Base-by-base conservation (phyloP, 352 stramenopile species). In the Halophytophthora batemanensis region DNA sequence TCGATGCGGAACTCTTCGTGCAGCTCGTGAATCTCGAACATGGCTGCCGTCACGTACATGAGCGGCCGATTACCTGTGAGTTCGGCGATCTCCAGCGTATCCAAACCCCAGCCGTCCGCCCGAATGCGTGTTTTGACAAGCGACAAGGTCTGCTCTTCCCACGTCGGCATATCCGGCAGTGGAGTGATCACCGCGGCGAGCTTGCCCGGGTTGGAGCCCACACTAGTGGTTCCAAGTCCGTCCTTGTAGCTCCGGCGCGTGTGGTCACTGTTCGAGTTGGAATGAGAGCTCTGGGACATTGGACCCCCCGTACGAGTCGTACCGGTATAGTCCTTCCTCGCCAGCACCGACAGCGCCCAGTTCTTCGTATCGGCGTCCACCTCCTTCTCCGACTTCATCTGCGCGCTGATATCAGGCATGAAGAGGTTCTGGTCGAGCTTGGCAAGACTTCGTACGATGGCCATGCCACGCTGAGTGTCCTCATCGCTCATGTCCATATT, bases 381-480 rank as follows among this genome's bases (percentile, higher is more conserved):
- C 37, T 89, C 79, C 39, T 82, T 82, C 49, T 89, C 77, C 1
- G 65, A 80, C 47, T 90, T 90, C 75, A 93, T 87, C 50, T 93
- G 82, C 18, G 76, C 82, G 17, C 75, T 69, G 35, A 93, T 89
- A 31, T 93, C 79, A 10, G 82, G 82, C 34, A 87, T 74, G 50
- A 93, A 93, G 15, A 93, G 43, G 64, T 93, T 90, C n/a, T 82
- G 82, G 39, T 87, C 82, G 17, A 88, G 65, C 45, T 85, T 86
- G 23, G 82, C 71, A 11, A 93, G 65, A 37, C 85, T 84, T 15
- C 64, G 59, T 0, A 93, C 51, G 22, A 93, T 90, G 35, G 61
- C 64, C 54, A 86, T 79, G 2, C 78, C 69, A 8, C 77, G 75
- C 15, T 81, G 70, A 22, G 67, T 75, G 23, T 78, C 54, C 19